These are phyloP conservation scores for Ettlia oleoabundans DNA, from an alignment of 139 green algal species.

Conservation along the genomic window DNA sequence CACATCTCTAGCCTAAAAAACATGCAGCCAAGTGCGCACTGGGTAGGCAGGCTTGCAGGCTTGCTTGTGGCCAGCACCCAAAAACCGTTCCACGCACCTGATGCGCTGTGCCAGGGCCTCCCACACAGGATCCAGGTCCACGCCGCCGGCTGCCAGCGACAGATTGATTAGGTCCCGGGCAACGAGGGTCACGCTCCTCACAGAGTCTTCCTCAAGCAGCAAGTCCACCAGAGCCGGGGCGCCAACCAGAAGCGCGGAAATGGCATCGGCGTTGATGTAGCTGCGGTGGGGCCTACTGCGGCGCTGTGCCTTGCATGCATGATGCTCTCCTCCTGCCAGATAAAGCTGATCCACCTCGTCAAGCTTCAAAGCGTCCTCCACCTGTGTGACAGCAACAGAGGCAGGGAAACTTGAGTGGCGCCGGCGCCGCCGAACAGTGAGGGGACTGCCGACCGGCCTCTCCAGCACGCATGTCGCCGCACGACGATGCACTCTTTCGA, in stretches of 20 bases:
- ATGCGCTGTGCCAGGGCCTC: background rate
- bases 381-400: background rate
- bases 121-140: constrained; percentile 5
- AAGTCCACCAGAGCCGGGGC: constrained; percentile 1
- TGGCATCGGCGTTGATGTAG: background rate
- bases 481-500: too few species aligned
- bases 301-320: too few species aligned
- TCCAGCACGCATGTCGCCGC: too few species aligned
- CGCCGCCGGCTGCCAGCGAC: background rate
- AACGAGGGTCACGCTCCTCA: constrained; percentile 10
- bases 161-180: constrained; percentile 5
- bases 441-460: too few species aligned
- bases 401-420: background rate
- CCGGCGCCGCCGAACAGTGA: background rate
- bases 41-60: too few species aligned
- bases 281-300: too few species aligned
- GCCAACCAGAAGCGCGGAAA: constrained; percentile 3
- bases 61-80: too few species aligned
- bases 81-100: background rate
- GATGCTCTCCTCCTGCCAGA: too few species aligned
- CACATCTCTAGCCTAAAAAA: too few species aligned
- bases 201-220: constrained; percentile 11
- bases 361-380: background rate
- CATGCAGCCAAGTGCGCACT: too few species aligned
- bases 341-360: background rate